Evolutionary conservation across 2,329 filamentous ascomycete species (phyloP).

Genomic region (Metarhizium humberi): DNA sequence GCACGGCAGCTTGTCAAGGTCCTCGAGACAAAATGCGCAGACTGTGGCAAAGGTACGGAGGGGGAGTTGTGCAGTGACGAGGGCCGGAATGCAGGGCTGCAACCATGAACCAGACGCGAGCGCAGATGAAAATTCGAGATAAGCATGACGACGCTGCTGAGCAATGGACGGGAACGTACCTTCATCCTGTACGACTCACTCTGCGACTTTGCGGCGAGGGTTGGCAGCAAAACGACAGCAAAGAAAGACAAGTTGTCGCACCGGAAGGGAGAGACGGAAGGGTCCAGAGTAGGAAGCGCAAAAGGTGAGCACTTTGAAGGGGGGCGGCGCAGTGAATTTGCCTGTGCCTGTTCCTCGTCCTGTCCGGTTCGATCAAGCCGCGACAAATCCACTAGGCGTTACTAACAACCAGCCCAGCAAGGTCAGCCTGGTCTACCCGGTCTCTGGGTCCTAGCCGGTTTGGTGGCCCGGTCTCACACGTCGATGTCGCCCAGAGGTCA

Average conservation of each 20-base stretch:
- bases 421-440: background rate
- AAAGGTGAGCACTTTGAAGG: background rate
- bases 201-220: constrained; percentile 1
- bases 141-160: background rate
- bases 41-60: background rate
- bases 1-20: background rate
- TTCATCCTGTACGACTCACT: constrained; percentile 26
- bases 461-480: background rate
- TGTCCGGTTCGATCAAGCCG: background rate
- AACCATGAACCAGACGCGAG: background rate
- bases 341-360: background rate
- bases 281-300: background rate
- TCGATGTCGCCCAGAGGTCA: background rate
- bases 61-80: background rate
- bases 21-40: background rate
- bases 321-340: background rate
- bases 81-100: constrained; percentile 3
- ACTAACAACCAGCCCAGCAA: background rate
- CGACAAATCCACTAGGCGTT: background rate
- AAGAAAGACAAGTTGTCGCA: background rate
- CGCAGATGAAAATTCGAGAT: background rate
- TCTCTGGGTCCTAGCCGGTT: background rate
- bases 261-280: background rate
- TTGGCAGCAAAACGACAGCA: background rate
- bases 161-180: constrained; percentile 10